Percentiles rank a stretch among this genome's conserved stretches.
Evolutionary conservation across 106 monocot species (phyloP).

Genomic region (Dioscorea alata): DNA sequence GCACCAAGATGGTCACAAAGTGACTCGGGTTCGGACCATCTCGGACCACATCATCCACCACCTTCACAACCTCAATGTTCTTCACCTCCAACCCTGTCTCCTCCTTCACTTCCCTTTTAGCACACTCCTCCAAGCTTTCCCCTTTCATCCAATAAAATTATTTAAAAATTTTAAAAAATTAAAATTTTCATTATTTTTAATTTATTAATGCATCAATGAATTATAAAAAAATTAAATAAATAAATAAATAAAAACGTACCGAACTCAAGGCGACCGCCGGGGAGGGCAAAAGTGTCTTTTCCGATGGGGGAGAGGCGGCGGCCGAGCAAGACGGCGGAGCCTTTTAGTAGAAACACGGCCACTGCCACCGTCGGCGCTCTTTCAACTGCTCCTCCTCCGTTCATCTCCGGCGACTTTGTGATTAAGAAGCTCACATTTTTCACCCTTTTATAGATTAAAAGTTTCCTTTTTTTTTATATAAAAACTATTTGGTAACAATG

Average conservation of each 20-base stretch:
- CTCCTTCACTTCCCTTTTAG: slow-evolving; percentile 51
- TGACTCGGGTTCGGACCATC: slow-evolving; percentile 18
- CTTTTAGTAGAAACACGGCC: slow-evolving; percentile 26
- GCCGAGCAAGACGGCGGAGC: slow-evolving; percentile 19
- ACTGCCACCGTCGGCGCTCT: slow-evolving; percentile 12
- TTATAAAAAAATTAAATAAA: background rate
- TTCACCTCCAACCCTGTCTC: slow-evolving; percentile 50
- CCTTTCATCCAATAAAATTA: background rate
- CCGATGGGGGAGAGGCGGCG: slow-evolving; percentile 17
- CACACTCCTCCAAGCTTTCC: slow-evolving; percentile 46
- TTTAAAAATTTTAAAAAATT: background rate
- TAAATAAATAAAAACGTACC: slow-evolving; percentile 1
- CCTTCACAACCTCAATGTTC: slow-evolving; percentile 29
- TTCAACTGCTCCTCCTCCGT: background rate
- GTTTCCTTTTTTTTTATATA: too few species aligned
- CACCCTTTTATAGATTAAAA: too few species aligned
- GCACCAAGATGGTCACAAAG: slow-evolving; percentile 42
- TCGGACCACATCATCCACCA: slow-evolving; percentile 24
- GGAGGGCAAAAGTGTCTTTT: slow-evolving; percentile 25
- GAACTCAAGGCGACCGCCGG: slow-evolving; percentile 35
- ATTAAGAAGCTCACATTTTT: too few species aligned
- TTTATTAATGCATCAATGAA: background rate
- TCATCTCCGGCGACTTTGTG: too few species aligned
- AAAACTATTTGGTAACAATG: too few species aligned
- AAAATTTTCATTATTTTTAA: background rate